A percentile compares a stretch with the other conserved stretches of the same genome.
phyloP scores from a whole-genome alignment of 2,329 filamentous ascomycete genomes.

The Beauveria australis region DNA sequence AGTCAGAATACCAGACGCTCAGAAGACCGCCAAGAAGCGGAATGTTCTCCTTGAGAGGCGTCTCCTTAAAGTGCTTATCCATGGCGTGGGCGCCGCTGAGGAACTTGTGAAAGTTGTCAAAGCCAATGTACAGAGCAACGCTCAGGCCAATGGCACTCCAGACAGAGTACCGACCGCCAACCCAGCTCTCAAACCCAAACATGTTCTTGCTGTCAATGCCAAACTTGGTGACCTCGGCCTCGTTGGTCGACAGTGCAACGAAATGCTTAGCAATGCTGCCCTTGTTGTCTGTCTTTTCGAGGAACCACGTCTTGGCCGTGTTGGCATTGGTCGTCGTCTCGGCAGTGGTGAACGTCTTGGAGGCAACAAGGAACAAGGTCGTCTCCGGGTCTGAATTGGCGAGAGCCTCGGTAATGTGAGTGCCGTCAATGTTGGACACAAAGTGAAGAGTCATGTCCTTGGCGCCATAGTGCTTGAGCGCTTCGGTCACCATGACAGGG shows the following conservation, averaged over 20 bases:
- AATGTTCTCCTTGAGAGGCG: constrained; percentile 90
- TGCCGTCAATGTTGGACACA: constrained; percentile 98
- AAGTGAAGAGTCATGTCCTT: constrained; percentile 87
- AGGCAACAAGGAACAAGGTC: constrained; percentile 96
- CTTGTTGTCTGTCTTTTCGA: constrained; percentile 68
- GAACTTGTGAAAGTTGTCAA: constrained; percentile 96
- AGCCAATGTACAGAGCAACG: constrained; percentile 91
- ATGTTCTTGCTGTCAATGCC: constrained; percentile 99
- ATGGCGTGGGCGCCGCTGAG: constrained; percentile 89
- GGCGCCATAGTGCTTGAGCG: constrained; percentile 88
- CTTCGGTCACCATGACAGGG: constrained; percentile 98
- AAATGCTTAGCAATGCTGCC: constrained; percentile 97
- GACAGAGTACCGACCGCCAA: constrained; percentile 95
- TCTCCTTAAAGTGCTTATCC: constrained; percentile 95
- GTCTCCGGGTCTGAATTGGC: constrained; percentile 87
- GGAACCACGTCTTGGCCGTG: constrained; percentile 94
- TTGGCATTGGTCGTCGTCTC: constrained; percentile 97
- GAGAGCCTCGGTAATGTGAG: constrained; percentile 91
- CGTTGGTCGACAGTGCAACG: constrained; percentile 94
- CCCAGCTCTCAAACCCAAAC: constrained; percentile 99
- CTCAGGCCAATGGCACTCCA: constrained; percentile 98
- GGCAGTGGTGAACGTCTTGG: constrained; percentile 98
- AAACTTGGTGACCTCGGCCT: constrained; percentile 92
- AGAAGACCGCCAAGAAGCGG: constrained; percentile 84
- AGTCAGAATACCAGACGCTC: constrained; percentile 98